phyloP scores from a whole-genome alignment of 2,329 filamentous ascomycete species.

The Colletotrichum shisoi region DNA sequence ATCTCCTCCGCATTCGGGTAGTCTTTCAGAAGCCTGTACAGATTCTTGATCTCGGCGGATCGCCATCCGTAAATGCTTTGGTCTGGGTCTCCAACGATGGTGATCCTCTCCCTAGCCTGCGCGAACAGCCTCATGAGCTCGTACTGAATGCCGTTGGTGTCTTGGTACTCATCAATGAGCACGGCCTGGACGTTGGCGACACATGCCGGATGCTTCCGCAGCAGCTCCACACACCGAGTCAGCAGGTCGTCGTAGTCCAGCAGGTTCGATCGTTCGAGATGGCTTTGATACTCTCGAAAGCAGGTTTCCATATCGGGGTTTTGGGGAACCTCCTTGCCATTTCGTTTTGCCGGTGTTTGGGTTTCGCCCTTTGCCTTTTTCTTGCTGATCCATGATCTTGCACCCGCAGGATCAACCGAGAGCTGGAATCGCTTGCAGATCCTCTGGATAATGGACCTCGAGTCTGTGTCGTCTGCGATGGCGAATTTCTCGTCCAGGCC shows the following conservation, averaged over 20 bases:
- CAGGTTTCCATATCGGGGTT: slow-evolving; percentile 70
- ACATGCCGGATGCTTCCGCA: slow-evolving; percentile 76
- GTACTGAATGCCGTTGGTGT: slow-evolving; percentile 95
- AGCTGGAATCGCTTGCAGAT: slow-evolving; percentile 79
- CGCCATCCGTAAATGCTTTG: slow-evolving; percentile 98
- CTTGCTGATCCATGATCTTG: slow-evolving; percentile 79
- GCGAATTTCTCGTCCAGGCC: slow-evolving; percentile 84
- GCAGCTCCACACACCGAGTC: slow-evolving; percentile 80
- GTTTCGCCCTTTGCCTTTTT: slow-evolving; percentile 66
- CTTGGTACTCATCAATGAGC: slow-evolving; percentile 96
- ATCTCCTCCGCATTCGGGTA: slow-evolving; percentile 83
- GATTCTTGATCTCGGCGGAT: slow-evolving; percentile 88
- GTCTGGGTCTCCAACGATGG: slow-evolving; percentile 94
- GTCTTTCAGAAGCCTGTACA: slow-evolving; percentile 77
- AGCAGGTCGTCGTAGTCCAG: slow-evolving; percentile 96
- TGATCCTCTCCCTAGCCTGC: slow-evolving; percentile 76
- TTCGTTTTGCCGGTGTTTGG: slow-evolving; percentile 42
- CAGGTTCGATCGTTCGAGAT: slow-evolving; percentile 77
- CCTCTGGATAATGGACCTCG: slow-evolving; percentile 77
- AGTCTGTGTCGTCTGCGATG: slow-evolving; percentile 87
- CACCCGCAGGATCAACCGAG: slow-evolving; percentile 72
- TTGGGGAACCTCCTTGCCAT: slow-evolving; percentile 49
- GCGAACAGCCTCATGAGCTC: slow-evolving; percentile 92
- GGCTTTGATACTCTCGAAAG: slow-evolving; percentile 79
- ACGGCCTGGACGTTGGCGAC: slow-evolving; percentile 91